Evolutionary conservation across 495 filamentous ascomycete species (phyloP).

Genomic region (Annulohypoxylon nitens): DNA sequence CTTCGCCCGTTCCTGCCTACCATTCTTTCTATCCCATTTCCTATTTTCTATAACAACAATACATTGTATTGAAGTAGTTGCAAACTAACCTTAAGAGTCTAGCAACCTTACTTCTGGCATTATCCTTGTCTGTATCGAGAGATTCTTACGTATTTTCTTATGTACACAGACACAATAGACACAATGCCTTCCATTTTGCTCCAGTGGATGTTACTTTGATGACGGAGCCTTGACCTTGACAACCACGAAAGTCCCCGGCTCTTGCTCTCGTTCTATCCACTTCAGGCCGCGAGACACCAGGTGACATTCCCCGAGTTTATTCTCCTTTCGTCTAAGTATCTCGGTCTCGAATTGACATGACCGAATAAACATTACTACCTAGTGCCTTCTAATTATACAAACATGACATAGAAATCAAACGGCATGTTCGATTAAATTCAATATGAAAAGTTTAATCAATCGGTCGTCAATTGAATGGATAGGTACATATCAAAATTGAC

Average conservation of each 20-base stretch:
- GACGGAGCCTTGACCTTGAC: constrained; percentile 9
- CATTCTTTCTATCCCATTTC: constrained; percentile 2
- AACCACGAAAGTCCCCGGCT: not conserved
- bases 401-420: constrained; percentile 15
- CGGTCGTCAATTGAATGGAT: no score
- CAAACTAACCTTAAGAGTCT: not conserved
- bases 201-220: constrained; percentile 41
- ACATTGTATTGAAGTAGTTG: no score
- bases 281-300: constrained; percentile 36
- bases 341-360: constrained; percentile 19
- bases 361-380: constrained; percentile 2
- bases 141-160: not conserved
- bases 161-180: not conserved
- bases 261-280: constrained; percentile 35
- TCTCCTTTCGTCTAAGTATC: constrained; percentile 9
- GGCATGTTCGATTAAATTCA: not conserved
- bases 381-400: not conserved
- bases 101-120: not conserved
- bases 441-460: not conserved
- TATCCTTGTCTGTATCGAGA: constrained; percentile 9
- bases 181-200: constrained; percentile 12
- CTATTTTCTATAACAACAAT: not conserved
- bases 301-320: constrained; percentile 30
- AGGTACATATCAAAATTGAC: constrained; percentile 13
- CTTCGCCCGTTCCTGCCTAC: not conserved